Base-by-base conservation (phyloP, 2,329 filamentous ascomycete species). In the Ceratocystis colombiana region DNA sequence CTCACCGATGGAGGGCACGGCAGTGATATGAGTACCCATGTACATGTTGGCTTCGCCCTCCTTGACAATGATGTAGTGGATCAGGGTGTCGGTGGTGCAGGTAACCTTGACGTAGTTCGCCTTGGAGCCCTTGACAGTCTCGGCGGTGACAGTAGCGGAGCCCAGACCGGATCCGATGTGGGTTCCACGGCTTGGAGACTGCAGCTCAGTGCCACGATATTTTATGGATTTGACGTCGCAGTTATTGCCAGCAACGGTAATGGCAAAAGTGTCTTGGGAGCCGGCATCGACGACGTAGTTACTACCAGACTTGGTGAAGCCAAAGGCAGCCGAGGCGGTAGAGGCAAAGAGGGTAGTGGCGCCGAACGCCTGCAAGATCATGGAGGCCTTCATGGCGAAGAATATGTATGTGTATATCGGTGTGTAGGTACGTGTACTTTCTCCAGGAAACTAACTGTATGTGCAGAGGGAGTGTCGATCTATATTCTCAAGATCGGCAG, bases 221-320 rank as follows among this genome's bases (percentile, higher is more conserved):
- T 79, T 79, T 72, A 88, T 82, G 0, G 84, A 86, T 15, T 79
- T 85, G 72, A 88, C 84, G 70, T 87, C 85, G 70, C 84, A 86
- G 72, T 76, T 85, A 17, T 76, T 76, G 61, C 78, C 76, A 69
- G 75, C 79, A 62, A 84, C 78, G 2, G 78, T 79, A 69, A 84
- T 79, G 46, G 79, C 73, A 64, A 84, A 74, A 2, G 79, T 67
- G 68, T 83, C 81, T 41, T 75, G 67, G 10, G 77, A 79, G 50
- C 77, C 79, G 62, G 79, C 76, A 71, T 82, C 78, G 66, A 82
- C 73, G 63, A 79, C 72, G 67, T 78, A 80, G 69, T 75, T 77
- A 67, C 70, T 72, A 46, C 73, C 74, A 2, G 75, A 75, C 7
- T 73, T 73, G 6, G 76, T 78, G 64, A 76, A 75, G 33, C 77